Evolutionary conservation across 768 basidiomycete species (phyloP).

Genomic region (Auriscalpium orientale): DNA sequence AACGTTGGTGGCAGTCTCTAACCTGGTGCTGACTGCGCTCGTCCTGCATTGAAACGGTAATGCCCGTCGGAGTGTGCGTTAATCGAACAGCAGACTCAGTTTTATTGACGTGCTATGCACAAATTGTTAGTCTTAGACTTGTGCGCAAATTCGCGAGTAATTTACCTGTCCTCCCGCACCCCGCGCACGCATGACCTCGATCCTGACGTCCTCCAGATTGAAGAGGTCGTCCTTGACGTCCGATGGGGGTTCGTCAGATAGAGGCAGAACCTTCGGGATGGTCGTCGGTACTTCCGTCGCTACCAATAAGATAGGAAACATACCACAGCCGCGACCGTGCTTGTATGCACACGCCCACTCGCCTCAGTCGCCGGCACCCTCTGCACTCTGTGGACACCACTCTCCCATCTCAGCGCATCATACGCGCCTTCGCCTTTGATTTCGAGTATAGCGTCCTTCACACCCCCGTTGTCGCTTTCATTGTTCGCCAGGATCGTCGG

Average conservation of each 20-base stretch:
- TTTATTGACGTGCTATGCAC: constrained; percentile 85
- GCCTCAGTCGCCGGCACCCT: constrained; percentile 87
- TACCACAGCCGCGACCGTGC: constrained; percentile 82
- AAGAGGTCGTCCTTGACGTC: constrained; percentile 56
- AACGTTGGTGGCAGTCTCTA: constrained; percentile 7
- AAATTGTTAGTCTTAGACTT: background rate
- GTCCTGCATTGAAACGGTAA: constrained; percentile 97
- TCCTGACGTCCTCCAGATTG: constrained; percentile 74
- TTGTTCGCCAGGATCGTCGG: constrained; percentile 51
- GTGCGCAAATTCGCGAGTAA: background rate
- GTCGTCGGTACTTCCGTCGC: too few species aligned
- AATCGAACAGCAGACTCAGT: constrained; percentile 96
- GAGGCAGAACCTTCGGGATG: constrained; percentile 68
- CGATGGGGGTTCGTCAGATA: constrained; percentile 52
- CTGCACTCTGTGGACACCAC: constrained; percentile 94
- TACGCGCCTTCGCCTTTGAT: constrained; percentile 73
- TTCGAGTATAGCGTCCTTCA: constrained; percentile 75
- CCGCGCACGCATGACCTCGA: constrained; percentile 94
- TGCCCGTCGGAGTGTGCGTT: constrained; percentile 87
- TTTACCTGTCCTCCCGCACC: constrained; percentile 93
- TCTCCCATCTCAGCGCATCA: constrained; percentile 80
- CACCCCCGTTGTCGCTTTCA: constrained; percentile 52
- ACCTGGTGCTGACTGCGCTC: constrained; percentile 95
- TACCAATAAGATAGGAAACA: constrained; percentile 20
- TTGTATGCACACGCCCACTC: constrained; percentile 85